Percentiles rank a stretch among this genome's conserved stretches.
Conservation (phyloP, 2,329 filamentous ascomycete species). For the Fusarium kyushuense region DNA sequence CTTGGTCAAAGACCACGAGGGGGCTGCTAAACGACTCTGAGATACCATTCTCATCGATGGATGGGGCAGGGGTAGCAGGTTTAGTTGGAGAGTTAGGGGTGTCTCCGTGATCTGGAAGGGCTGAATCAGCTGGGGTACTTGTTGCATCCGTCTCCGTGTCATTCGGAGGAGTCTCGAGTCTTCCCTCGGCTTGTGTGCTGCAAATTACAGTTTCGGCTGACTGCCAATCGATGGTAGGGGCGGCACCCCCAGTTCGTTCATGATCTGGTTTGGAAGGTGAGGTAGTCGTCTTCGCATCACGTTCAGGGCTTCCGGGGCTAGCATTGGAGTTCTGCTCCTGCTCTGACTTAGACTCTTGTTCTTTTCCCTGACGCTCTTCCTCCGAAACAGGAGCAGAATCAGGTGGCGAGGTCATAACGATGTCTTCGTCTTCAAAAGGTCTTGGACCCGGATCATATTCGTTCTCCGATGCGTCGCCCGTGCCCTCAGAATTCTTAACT, state of each 20-base stretch:
- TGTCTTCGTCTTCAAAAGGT: constrained; percentile 2
- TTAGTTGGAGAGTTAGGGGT: not conserved
- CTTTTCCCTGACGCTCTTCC: not conserved
- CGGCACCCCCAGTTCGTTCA: not conserved
- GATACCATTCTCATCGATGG: not conserved
- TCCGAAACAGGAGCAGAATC: too few relatives aligned
- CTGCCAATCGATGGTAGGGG: not conserved
- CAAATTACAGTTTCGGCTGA: not conserved
- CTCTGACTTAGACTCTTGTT: not conserved
- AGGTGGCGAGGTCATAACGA: not conserved
- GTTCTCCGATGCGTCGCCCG: not conserved
- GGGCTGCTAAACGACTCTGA: not conserved
- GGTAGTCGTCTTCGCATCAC: not conserved
- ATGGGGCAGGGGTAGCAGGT: not conserved
- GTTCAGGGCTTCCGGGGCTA: not conserved
- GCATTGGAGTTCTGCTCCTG: not conserved
- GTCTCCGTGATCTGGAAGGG: not conserved
- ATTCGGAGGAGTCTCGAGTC: not conserved
- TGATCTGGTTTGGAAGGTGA: not conserved
- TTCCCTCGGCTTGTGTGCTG: not conserved
- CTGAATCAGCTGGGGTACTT: not conserved
- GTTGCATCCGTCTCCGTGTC: not conserved
- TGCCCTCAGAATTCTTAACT: constrained; percentile 6
- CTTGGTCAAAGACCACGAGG: not conserved
- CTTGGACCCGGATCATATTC: constrained; percentile 3